Evolutionary conservation across 257 asterid species (phyloP), one percentile per base, ranked within the genome.

Genomic region (Handroanthus guayacan): DNA sequence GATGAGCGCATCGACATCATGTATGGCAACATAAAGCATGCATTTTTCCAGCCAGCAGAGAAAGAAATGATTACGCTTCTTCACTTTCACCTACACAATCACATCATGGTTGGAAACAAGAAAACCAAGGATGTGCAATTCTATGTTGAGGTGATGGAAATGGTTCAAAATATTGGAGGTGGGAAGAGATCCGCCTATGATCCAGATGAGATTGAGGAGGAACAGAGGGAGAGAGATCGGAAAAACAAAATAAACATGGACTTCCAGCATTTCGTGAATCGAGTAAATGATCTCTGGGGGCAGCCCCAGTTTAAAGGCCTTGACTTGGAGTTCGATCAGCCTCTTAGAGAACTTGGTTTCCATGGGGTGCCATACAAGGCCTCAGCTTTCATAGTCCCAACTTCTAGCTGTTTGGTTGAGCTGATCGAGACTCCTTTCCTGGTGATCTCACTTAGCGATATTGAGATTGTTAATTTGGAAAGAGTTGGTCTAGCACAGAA

Each of bases 181-280:
- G 87, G 90, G 52, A 89, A 84, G 78, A 80, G 94, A 75, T 85
- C 89, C 55, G 87, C 89, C 11, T 89, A 87, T 47, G 94, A 89
- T 74, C 94, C 94, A 2, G 94, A 89, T 79, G 94, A 89, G 84
- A 85, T 89, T 43, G 94, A 89, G 78, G 94, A 89, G 81, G 94
- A 89, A 61, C 90, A 87, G 62, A 65, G 94, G 44, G 94, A 89
- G 77, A 83, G 91, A 41, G 90, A 82, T 14, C 74, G 87, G 62
- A 89, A 87, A 73, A 89, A 89, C 82, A 87, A 89, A 74, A 89
- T 87, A 17, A 89, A 67, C 74, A 9, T 75, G 86, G 89, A 87
- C 13, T 89, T 89, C 60, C 91, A 83, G 66, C 77, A 74, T 62
- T 89, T 85, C 67, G 90, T 87, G 67, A 87, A 80, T 78, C 72